Conservation (phyloP, 2,329 filamentous ascomycete genomes). For the Exophiala mesophila region DNA sequence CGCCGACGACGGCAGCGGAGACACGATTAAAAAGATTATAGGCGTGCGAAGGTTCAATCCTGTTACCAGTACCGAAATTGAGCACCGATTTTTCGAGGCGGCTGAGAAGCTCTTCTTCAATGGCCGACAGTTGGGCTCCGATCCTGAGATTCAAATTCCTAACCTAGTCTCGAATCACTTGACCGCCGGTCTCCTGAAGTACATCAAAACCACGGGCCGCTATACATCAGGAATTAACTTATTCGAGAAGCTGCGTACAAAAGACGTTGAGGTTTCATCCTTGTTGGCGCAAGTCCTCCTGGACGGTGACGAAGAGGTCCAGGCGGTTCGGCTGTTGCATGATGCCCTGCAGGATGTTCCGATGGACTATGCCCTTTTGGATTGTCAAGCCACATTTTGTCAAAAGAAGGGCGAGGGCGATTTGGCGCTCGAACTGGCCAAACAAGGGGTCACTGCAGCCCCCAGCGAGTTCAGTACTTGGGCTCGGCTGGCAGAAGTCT, state of each 20-base stretch:
- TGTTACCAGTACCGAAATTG: slow-evolving; percentile 94
- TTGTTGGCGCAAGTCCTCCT: slow-evolving; percentile 85
- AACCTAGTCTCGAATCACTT: slow-evolving; percentile 96
- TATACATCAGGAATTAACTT: slow-evolving; percentile 95
- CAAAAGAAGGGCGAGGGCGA: slow-evolving; percentile 81
- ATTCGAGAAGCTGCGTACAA: slow-evolving; percentile 88
- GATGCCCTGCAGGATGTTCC: slow-evolving; percentile 84
- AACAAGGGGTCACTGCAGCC: slow-evolving; percentile 88
- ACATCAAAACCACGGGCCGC: slow-evolving; percentile 90
- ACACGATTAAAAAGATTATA: slow-evolving; percentile 93
- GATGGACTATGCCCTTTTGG: slow-evolving; percentile 96
- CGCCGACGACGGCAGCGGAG: slow-evolving; percentile 89
- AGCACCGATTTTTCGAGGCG: slow-evolving; percentile 91
- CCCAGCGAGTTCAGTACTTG: slow-evolving; percentile 97
- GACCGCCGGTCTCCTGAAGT: slow-evolving; percentile 86
- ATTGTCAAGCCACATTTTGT: slow-evolving; percentile 88
- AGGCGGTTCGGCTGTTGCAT: slow-evolving; percentile 81
- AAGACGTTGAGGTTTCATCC: slow-evolving; percentile 91
- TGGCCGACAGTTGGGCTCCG: slow-evolving; percentile 91
- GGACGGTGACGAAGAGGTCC: slow-evolving; percentile 95
- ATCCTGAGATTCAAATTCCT: slow-evolving; percentile 94
- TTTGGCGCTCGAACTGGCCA: slow-evolving; percentile 87
- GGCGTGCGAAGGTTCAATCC: slow-evolving; percentile 97
- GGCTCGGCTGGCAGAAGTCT: slow-evolving; percentile 89
- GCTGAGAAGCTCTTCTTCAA: slow-evolving; percentile 94